Conservation (phyloP, 1,139 yeast species). For the Scheffersomyces segobiensis region DNA sequence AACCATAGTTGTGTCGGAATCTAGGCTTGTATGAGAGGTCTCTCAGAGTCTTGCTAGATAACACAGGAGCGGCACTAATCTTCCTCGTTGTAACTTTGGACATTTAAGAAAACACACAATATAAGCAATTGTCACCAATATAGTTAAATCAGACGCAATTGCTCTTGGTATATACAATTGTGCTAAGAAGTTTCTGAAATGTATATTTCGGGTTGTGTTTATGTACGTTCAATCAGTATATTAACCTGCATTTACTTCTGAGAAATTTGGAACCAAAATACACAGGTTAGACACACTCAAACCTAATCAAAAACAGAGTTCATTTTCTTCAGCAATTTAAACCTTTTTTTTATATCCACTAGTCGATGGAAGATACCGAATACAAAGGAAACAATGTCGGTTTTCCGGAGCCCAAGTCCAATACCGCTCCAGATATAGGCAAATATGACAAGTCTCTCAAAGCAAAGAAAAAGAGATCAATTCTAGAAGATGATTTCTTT, state of each 20-base stretch:
- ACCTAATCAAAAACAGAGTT: not conserved
- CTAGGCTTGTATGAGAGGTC: slow-evolving; percentile 38
- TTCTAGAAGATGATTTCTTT: slow-evolving; percentile 18
- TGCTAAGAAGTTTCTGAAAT: not conserved
- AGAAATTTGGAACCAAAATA: not conserved
- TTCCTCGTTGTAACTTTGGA: not conserved
- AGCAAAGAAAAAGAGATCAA: slow-evolving; percentile 10
- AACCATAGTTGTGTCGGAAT: slow-evolving; percentile 36
- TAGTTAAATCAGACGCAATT: not conserved
- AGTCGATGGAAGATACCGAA: not conserved
- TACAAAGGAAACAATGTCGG: not conserved
- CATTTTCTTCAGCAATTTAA: not conserved
- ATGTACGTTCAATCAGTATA: not conserved
- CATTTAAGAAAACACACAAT: not conserved
- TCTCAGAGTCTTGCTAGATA: slow-evolving; percentile 5
- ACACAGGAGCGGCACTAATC: not conserved
- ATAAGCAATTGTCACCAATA: slow-evolving; percentile 5
- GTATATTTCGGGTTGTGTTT: slow-evolving; percentile 1
- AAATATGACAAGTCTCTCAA: not conserved
- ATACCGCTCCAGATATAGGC: slow-evolving; percentile 5
- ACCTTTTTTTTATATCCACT: not conserved
- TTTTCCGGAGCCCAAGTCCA: not conserved
- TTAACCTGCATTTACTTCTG: not conserved
- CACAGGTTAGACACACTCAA: not conserved
- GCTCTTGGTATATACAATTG: not conserved